phyloP scores from a whole-genome alignment of 1,284 basidiomycete genomes.

The Heterobasidion occidentale region DNA sequence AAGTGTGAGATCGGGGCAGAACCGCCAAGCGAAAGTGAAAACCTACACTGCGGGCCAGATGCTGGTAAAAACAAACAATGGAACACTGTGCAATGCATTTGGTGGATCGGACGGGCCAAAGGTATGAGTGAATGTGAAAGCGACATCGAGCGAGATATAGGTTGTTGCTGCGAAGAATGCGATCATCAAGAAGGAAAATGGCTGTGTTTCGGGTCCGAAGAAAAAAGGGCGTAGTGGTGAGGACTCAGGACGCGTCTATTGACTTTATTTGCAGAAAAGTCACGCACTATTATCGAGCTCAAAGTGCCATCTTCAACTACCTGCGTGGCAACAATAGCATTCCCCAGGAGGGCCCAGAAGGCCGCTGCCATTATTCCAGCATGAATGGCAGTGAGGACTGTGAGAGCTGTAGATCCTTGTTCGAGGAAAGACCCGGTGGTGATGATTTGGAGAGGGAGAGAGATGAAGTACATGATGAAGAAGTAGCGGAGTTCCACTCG shows the following conservation, averaged over 20 bases:
- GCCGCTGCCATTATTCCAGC: constrained; percentile 61
- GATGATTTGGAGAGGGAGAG: constrained; percentile 70
- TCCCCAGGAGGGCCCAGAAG: constrained; percentile 74
- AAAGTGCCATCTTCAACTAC: constrained; percentile 78
- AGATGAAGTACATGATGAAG: constrained; percentile 59
- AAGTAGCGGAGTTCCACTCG: constrained; percentile 63
- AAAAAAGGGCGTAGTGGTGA: background rate
- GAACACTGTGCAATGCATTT: constrained; percentile 46
- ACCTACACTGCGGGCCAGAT: constrained; percentile 80
- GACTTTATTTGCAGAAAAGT: background rate
- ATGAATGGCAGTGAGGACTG: constrained; percentile 69
- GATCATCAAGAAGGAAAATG: constrained; percentile 50
- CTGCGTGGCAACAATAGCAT: constrained; percentile 76
- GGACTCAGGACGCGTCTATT: background rate
- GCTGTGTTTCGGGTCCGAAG: constrained; percentile 29
- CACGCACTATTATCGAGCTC: constrained; percentile 57
- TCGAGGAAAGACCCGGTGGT: constrained; percentile 70
- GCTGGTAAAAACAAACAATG: constrained; percentile 72
- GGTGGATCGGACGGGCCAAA: constrained; percentile 58
- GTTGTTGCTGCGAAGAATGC: constrained; percentile 63
- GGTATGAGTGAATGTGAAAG: constrained; percentile 48
- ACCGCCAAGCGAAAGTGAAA: background rate
- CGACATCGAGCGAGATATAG: constrained; percentile 77
- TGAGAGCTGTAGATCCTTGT: constrained; percentile 65
- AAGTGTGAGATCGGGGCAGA: constrained; percentile 1